A percentile compares a stretch with the other conserved stretches of the same genome.
phyloP scores from a whole-genome alignment of 352 stramenopile genomes.

The Phytopythium vexans region DNA sequence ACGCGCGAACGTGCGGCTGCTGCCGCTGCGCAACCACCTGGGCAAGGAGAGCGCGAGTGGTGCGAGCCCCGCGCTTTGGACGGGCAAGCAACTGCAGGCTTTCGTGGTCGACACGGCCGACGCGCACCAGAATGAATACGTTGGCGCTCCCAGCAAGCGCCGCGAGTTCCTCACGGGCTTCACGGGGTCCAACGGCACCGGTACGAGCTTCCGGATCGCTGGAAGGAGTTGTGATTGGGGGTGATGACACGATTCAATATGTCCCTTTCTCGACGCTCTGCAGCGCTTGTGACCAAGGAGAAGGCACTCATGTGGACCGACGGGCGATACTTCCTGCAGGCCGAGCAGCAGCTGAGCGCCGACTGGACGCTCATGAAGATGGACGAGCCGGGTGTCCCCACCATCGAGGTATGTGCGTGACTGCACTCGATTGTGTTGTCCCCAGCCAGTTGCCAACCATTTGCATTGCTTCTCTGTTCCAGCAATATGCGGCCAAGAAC shows the following conservation, averaged over 20 bases:
- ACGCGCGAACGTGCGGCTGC: constrained; percentile 58
- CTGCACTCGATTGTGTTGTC: background rate
- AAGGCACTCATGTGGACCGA: constrained; percentile 98
- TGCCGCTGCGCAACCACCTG: constrained; percentile 57
- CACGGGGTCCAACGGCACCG: constrained; percentile 96
- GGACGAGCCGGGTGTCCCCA: constrained; percentile 89
- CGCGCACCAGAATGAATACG: constrained; percentile 98
- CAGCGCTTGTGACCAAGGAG: constrained; percentile 72
- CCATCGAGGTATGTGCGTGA: constrained; percentile 74
- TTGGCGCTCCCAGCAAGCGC: constrained; percentile 94
- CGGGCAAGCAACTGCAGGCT: constrained; percentile 64
- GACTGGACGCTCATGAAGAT: constrained; percentile 96
- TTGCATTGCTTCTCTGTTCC: constrained; percentile 8
- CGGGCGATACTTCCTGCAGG: constrained; percentile 98
- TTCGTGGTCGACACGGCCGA: constrained; percentile 96
- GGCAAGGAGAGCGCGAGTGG: constrained; percentile 37
- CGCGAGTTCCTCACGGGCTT: constrained; percentile 96
- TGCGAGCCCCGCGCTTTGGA: constrained; percentile 17
- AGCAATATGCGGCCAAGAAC: constrained; percentile 74
- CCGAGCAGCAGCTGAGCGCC: constrained; percentile 89
- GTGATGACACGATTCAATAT: too few species aligned
- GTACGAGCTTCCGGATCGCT: constrained; percentile 10
- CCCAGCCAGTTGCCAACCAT: background rate
- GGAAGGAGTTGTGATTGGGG: too few species aligned
- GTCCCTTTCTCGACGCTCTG: background rate